Evolutionary conservation across 2,329 filamentous ascomycete species (phyloP).

Genomic region (Fusarium torreyae): DNA sequence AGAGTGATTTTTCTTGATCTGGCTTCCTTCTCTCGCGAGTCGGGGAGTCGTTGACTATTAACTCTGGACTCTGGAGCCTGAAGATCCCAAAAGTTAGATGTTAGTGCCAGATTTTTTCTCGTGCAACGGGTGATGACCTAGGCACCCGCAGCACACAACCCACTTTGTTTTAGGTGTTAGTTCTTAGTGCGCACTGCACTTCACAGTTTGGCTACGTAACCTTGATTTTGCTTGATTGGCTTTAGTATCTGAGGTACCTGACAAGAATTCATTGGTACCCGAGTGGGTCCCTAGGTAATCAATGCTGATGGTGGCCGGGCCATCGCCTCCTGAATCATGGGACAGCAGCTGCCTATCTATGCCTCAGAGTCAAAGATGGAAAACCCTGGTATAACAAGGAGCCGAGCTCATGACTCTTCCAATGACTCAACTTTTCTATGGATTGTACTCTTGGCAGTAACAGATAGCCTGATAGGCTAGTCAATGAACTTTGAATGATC

Average conservation of each 20-base stretch:
- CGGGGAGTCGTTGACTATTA: slow-evolving; percentile 44
- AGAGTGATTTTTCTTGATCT: slow-evolving; percentile 40
- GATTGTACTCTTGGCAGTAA: no score
- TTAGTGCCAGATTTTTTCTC: slow-evolving; percentile 54
- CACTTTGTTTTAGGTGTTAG: slow-evolving; percentile 30
- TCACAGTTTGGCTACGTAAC: slow-evolving; percentile 31
- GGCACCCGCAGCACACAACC: slow-evolving; percentile 28
- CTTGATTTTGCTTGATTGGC: slow-evolving; percentile 15
- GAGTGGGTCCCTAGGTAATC: slow-evolving; percentile 24
- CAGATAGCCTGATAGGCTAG: no score
- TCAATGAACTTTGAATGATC: no score
- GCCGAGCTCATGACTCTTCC: slow-evolving; percentile 1
- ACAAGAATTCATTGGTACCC: slow-evolving; percentile 26
- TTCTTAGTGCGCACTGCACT: slow-evolving; percentile 15
- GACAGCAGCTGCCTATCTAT: background rate
- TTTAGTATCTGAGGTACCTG: slow-evolving; percentile 18
- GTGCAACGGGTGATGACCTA: slow-evolving; percentile 50
- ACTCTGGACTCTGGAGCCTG: slow-evolving; percentile 43
- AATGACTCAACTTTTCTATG: no score
- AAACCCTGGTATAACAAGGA: background rate
- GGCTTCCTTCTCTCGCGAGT: slow-evolving; percentile 48
- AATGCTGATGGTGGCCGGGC: slow-evolving; percentile 8
- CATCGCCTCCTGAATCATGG: slow-evolving; percentile 16
- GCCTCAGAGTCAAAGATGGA: background rate
- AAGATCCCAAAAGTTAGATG: slow-evolving; percentile 52